These are phyloP conservation scores for Trichoderma breve DNA, from an alignment of 2,329 filamentous ascomycete genomes.

Conservation along the genomic window DNA sequence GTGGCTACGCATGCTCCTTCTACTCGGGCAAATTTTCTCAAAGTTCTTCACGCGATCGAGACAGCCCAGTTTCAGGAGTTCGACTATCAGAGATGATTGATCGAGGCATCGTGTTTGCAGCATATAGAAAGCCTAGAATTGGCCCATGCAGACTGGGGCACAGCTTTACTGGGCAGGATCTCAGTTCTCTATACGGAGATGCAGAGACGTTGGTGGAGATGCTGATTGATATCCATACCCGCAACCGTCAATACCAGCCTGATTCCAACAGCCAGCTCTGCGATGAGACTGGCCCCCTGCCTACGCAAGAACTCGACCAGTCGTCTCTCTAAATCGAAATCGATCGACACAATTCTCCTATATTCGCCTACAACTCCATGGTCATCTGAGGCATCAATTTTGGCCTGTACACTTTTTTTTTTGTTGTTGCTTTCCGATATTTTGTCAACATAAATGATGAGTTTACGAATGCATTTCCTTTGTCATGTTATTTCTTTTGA, in stretches of 20 bases:
- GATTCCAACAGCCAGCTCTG: constrained; percentile 27
- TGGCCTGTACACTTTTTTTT: background rate
- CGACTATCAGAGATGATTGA: constrained; percentile 36
- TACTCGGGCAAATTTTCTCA: constrained; percentile 42
- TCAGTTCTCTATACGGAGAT: constrained; percentile 47
- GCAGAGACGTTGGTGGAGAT: constrained; percentile 53
- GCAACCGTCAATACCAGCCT: constrained; percentile 36
- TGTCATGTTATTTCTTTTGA: constrained; percentile 25
- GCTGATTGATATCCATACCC: constrained; percentile 50
- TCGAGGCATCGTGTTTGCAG: constrained; percentile 56
- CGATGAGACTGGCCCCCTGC: constrained; percentile 42
- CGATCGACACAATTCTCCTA: background rate
- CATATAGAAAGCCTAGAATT: constrained; percentile 48
- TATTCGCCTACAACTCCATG: background rate
- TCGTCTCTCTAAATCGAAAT: constrained; percentile 2
- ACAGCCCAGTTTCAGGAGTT: constrained; percentile 28
- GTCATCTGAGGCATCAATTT: background rate
- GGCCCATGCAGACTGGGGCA: constrained; percentile 38
- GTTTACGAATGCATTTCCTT: background rate
- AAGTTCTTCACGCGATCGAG: constrained; percentile 27
- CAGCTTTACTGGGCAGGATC: constrained; percentile 39
- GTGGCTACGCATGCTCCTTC: constrained; percentile 54
- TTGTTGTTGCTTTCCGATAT: background rate
- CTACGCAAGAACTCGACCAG: constrained; percentile 20
- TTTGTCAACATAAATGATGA: constrained; percentile 1